Base-by-base conservation (phyloP, 257 asterid species). In the Jacaranda mimosifolia region DNA sequence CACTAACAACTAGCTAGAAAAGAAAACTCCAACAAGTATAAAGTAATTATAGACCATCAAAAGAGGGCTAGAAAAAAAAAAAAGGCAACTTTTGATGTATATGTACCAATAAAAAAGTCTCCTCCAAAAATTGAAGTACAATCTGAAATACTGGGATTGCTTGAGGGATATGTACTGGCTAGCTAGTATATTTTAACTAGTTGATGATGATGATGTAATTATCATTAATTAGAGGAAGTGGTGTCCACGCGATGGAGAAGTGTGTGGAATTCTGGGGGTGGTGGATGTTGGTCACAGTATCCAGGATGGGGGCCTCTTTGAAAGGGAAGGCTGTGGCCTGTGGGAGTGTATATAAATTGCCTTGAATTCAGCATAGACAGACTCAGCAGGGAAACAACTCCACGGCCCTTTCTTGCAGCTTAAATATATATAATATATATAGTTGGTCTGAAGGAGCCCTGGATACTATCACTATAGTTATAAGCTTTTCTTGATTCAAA, bases 181-280 rank as follows among this genome's bases (percentile, higher is more conserved):
- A 2, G 32, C 32, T 26, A 26, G 32, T 26, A 42, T 74, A 58
- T 52, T 3, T 39, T 39, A 39, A 6, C n/a, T 56, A 8, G 39
- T 7, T 43, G 79, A 36, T 35, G 79, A 52, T 40, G 76, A 60
- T 77, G 76, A 39, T 58, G 75, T 67, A 70, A 59, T 59, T 45
- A 74, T 49, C 9, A 65, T 4, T 18, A 36, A 65, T 4, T 18
- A 36, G 59, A 46, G 73, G 40, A 75, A 62, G 80, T 77, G 78
- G 58, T 6, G 80, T 40, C 49, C 70, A 68, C 79, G 82, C 81
- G 73, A 72, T 36, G 68, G 60, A 53, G 77, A 63, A 21, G 76
- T 36, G 79, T 11, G 77, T 60, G 60, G 48, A 60, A 52, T 57
- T 72, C 32, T 72, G 48, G 53, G 38, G 38, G 62, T 55, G 53